Conservation (phyloP, 2,329 filamentous ascomycete genomes). For the Aspergillus sp. region DNA sequence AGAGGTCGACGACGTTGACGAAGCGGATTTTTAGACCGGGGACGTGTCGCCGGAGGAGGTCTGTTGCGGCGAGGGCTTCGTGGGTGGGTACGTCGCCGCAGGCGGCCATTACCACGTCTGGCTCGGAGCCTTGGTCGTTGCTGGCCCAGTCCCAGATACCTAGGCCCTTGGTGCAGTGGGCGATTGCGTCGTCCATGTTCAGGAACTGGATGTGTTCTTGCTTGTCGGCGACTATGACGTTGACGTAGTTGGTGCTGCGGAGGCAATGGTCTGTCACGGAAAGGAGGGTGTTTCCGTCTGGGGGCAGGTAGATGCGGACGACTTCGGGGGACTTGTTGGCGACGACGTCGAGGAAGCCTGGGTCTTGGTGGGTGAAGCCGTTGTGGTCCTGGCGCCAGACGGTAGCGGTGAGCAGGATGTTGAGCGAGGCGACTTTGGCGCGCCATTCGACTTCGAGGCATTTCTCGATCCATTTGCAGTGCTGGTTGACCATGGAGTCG, state of each 20-base stretch:
- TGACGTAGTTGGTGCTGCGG: slow-evolving; percentile 73
- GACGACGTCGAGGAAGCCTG: slow-evolving; percentile 76
- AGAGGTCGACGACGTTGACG: slow-evolving; percentile 78
- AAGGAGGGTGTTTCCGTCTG: slow-evolving; percentile 75
- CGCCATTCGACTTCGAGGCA: slow-evolving; percentile 78
- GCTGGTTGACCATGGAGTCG: slow-evolving; percentile 82
- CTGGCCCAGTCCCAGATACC: slow-evolving; percentile 77
- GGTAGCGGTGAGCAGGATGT: slow-evolving; percentile 75
- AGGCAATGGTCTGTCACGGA: slow-evolving; percentile 76
- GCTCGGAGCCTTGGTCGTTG: slow-evolving; percentile 67
- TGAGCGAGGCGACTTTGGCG: slow-evolving; percentile 70
- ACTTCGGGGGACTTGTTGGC: slow-evolving; percentile 79
- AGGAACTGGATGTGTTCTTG: slow-evolving; percentile 76
- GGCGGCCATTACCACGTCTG: slow-evolving; percentile 73
- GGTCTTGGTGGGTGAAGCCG: slow-evolving; percentile 79
- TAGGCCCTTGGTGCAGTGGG: slow-evolving; percentile 75
- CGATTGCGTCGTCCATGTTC: slow-evolving; percentile 69
- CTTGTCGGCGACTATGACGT: slow-evolving; percentile 78
- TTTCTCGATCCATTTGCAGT: slow-evolving; percentile 85
- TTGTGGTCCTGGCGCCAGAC: slow-evolving; percentile 85
- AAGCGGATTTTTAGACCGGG: slow-evolving; percentile 74
- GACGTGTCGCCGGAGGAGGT: slow-evolving; percentile 69
- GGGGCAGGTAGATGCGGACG: slow-evolving; percentile 77
- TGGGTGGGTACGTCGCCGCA: slow-evolving; percentile 74
- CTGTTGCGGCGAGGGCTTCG: slow-evolving; percentile 72